phyloP scores from a whole-genome alignment of 1,284 basidiomycete genomes.

The Tilletia walkeri region DNA sequence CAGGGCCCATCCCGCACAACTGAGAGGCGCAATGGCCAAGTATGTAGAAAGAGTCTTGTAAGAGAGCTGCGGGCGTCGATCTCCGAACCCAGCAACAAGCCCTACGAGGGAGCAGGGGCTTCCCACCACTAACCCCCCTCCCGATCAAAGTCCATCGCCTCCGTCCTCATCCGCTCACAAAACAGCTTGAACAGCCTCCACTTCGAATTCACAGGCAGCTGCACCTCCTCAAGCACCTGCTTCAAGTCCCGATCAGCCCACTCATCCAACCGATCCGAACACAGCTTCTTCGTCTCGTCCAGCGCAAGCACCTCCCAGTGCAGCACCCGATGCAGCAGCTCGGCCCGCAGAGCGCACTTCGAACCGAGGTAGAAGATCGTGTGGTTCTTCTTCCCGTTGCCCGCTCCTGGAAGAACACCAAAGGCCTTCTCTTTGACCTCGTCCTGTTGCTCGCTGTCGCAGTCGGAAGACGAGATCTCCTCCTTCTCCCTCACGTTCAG shows the following conservation, averaged over 20 bases:
- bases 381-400: conserved; percentile 16
- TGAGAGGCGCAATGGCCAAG: no score
- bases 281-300: neutral
- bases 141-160: conserved; percentile 14
- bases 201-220: neutral
- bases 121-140: neutral
- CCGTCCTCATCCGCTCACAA: neutral
- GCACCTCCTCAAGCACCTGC: neutral
- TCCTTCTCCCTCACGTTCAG: neutral
- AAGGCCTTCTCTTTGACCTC: neutral
- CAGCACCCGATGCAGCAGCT: conserved; percentile 4
- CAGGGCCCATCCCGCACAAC: no score
- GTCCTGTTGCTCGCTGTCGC: neutral
- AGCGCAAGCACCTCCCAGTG: conserved; percentile 11
- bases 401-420: neutral
- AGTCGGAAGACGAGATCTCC: conserved; percentile 12
- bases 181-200: neutral
- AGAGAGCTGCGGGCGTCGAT: no score
- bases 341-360: conserved; percentile 11
- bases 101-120: no score
- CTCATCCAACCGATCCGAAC: neutral
- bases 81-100: no score
- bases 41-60: no score
- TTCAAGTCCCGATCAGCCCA: neutral
- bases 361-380: conserved; percentile 22